phyloP scores from a whole-genome alignment of 1,284 basidiomycete species.

The Papiliotrema laurentii region DNA sequence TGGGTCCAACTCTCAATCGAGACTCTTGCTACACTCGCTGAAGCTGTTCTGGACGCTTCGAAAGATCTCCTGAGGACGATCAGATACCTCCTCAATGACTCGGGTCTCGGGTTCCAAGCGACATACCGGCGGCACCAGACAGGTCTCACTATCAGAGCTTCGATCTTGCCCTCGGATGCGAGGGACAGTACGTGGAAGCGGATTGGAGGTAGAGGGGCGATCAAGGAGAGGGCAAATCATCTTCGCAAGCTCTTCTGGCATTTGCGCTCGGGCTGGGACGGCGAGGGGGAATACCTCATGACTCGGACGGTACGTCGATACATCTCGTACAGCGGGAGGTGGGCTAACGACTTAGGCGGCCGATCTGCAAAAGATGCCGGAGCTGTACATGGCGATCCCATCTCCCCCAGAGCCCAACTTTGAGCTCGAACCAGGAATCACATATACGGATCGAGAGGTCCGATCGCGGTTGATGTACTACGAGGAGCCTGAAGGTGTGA shows the following conservation, averaged over 20 bases:
- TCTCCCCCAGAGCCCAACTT: conserved; percentile 23
- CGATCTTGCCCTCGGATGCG: conserved; percentile 5
- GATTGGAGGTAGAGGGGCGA: not conserved
- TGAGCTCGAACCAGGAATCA: not conserved
- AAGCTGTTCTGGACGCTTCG: not conserved
- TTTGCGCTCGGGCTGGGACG: conserved; percentile 3
- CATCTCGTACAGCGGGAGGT: not conserved
- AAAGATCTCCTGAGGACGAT: not conserved
- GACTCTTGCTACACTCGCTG: not conserved
- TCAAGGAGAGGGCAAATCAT: not conserved
- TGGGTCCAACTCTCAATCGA: not conserved
- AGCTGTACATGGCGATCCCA: conserved; percentile 29
- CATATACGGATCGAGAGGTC: conserved; percentile 21
- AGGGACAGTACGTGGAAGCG: conserved; percentile 2
- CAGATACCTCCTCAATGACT: not conserved
- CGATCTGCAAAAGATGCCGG: conserved; percentile 23
- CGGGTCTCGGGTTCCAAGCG: not conserved
- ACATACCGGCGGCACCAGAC: not conserved
- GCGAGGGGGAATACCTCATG: not conserved
- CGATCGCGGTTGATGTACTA: conserved; percentile 15
- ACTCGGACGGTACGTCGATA: not conserved
- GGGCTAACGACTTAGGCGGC: conserved; percentile 9
- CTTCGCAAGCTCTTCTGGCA: not conserved
- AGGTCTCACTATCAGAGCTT: not conserved
- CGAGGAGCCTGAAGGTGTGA: conserved; percentile 30